Evolutionary conservation across 768 basidiomycete species (phyloP).

Genomic region (Coprinellus aureogranulatus): DNA sequence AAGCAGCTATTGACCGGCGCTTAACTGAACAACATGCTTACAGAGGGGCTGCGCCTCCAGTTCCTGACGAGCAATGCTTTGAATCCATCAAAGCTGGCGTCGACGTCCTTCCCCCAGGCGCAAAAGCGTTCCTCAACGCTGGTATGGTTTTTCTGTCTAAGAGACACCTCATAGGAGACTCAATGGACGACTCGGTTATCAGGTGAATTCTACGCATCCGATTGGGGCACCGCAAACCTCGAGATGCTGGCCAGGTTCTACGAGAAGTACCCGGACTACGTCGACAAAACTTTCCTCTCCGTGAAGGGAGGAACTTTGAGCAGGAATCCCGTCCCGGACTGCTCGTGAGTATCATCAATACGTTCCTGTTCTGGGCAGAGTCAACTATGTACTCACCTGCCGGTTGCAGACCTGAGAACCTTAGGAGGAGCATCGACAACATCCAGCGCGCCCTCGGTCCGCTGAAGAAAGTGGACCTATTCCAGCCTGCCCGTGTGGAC

Average conservation of each 20-base stretch:
- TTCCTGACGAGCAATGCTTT: slow-evolving; percentile 60
- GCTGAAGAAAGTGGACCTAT: slow-evolving; percentile 59
- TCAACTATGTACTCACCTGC: no score
- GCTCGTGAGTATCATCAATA: no score
- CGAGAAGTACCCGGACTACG: slow-evolving; percentile 10
- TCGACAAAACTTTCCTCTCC: slow-evolving; percentile 6
- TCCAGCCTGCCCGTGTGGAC: slow-evolving; percentile 51
- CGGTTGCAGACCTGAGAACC: background rate
- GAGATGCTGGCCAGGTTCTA: slow-evolving; percentile 7
- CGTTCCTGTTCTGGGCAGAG: no score
- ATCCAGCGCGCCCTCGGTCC: slow-evolving; percentile 46
- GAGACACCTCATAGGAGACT: no score
- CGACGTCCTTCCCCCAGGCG: slow-evolving; percentile 39
- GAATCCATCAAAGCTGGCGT: slow-evolving; percentile 57
- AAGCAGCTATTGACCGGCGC: background rate
- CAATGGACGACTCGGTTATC: no score
- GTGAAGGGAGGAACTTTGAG: slow-evolving; percentile 4
- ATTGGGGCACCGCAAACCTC: slow-evolving; percentile 4
- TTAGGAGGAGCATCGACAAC: slow-evolving; percentile 36
- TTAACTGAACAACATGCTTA: background rate
- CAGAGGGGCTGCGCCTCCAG: slow-evolving; percentile 40
- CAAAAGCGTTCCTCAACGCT: slow-evolving; percentile 48
- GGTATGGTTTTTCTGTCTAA: slow-evolving; percentile 6
- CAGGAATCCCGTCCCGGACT: no score
- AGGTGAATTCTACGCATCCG: slow-evolving; percentile 8